Evolutionary conservation across 371 early-diverging fungal genomes (phyloP).

Genomic region (Funneliformis caledonium): DNA sequence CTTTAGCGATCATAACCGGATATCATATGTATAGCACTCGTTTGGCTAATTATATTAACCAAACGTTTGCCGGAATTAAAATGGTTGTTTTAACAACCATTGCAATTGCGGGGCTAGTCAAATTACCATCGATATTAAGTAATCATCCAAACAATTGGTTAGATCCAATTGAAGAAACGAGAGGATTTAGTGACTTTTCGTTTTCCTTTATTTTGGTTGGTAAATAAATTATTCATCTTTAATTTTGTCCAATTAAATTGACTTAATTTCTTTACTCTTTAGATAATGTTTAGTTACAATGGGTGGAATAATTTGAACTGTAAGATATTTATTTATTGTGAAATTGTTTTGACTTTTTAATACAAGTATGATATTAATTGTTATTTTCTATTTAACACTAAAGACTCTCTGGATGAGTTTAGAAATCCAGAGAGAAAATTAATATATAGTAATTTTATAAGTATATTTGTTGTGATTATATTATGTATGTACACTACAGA

Average conservation of each 20-base stretch:
- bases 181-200: background rate
- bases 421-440: background rate
- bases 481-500: slow-evolving; percentile 15
- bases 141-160: background rate
- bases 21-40: background rate
- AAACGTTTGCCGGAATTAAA: background rate
- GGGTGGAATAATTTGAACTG: slow-evolving; percentile 35
- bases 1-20: background rate
- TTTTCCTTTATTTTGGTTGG: background rate
- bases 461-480: slow-evolving; percentile 2
- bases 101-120: background rate
- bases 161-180: background rate
- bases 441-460: background rate
- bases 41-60: background rate
- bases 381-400: background rate
- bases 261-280: background rate
- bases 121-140: background rate
- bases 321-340: too few relatives aligned
- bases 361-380: background rate
- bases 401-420: slow-evolving; percentile 24
- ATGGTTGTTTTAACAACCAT: background rate
- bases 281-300: background rate
- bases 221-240: too few relatives aligned
- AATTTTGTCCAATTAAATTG: too few relatives aligned
- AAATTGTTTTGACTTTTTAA: too few relatives aligned